Conservation (phyloP, 495 filamentous ascomycete species). For the Aspergillus kassunensis region DNA sequence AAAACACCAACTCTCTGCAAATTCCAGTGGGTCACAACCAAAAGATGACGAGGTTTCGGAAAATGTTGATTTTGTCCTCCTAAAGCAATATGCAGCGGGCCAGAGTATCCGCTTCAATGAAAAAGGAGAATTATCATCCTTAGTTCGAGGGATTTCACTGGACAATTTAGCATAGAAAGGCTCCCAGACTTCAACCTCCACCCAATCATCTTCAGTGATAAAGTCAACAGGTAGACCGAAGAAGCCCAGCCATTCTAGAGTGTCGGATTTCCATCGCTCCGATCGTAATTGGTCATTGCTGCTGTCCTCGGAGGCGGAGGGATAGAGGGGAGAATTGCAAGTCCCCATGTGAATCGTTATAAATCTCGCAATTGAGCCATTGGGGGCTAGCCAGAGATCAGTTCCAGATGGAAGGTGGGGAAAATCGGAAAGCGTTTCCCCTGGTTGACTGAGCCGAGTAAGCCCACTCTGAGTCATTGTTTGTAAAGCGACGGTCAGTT, state of each 20-base stretch:
- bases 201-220: constrained; percentile 38
- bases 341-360: constrained; percentile 26
- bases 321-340: constrained; percentile 13
- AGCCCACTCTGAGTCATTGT: constrained; percentile 39
- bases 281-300: constrained; percentile 9
- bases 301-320: constrained; percentile 15
- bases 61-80: constrained; percentile 26
- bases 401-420: constrained; percentile 24
- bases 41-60: constrained; percentile 13
- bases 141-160: constrained; percentile 33
- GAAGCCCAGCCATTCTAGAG: constrained; percentile 38
- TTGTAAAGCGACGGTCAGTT: constrained; percentile 36
- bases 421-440: constrained; percentile 18
- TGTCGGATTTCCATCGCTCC: constrained; percentile 37
- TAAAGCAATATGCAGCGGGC: constrained; percentile 47
- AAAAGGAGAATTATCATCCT: constrained; percentile 33
- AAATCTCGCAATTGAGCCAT: constrained; percentile 44
- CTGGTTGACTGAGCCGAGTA: constrained; percentile 27
- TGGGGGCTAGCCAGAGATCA: constrained; percentile 50
- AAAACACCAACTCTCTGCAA: constrained; percentile 65
- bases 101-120: constrained; percentile 46
- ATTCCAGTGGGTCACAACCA: constrained; percentile 55
- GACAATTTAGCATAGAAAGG: constrained; percentile 43
- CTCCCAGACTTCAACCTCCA: constrained; percentile 46
- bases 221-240: constrained; percentile 35